phyloP scores from a whole-genome alignment of 768 basidiomycete genomes.

The Cystofilobasidium macerans region DNA sequence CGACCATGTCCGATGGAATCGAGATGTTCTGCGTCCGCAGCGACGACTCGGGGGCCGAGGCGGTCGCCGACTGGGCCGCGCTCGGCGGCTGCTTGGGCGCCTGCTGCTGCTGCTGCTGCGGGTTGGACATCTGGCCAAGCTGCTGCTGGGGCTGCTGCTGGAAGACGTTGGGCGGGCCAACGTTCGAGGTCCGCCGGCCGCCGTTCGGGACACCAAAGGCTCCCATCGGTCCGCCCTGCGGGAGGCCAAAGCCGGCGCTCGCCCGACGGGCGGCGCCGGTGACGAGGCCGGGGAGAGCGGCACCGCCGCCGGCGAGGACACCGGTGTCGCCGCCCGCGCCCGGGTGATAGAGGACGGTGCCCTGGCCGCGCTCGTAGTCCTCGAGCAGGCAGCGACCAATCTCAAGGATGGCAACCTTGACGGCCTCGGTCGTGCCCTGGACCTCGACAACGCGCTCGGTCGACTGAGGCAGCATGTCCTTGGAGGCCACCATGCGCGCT shows the following conservation, averaged over 20 bases:
- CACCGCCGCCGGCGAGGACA: constrained; percentile 38
- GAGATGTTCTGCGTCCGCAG: constrained; percentile 98
- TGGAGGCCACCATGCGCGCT: constrained; percentile 95
- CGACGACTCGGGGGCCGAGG: constrained; percentile 41
- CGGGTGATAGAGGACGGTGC: constrained; percentile 92
- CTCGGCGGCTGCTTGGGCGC: constrained; percentile 33
- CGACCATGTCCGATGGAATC: constrained; percentile 99
- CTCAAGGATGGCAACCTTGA: constrained; percentile 85
- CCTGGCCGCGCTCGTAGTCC: constrained; percentile 88
- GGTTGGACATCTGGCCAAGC: constrained; percentile 8
- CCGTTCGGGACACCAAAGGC: background rate
- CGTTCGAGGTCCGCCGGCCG: background rate
- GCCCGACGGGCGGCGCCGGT: constrained; percentile 26
- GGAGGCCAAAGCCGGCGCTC: constrained; percentile 31
- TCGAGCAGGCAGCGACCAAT: constrained; percentile 91
- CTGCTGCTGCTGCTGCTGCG: constrained; percentile 13
- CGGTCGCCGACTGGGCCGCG: constrained; percentile 35
- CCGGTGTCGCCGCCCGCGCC: constrained; percentile 51
- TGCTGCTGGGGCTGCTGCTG: constrained; percentile 19
- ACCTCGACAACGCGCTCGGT: constrained; percentile 98
- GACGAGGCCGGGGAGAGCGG: constrained; percentile 28
- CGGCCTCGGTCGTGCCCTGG: constrained; percentile 82
- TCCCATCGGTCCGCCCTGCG: constrained; percentile 23
- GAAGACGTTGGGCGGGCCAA: constrained; percentile 21
- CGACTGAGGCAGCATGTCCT: constrained; percentile 98